Evolutionary conservation across 768 basidiomycete species (phyloP).

Genomic region (Panellus pusillus): DNA sequence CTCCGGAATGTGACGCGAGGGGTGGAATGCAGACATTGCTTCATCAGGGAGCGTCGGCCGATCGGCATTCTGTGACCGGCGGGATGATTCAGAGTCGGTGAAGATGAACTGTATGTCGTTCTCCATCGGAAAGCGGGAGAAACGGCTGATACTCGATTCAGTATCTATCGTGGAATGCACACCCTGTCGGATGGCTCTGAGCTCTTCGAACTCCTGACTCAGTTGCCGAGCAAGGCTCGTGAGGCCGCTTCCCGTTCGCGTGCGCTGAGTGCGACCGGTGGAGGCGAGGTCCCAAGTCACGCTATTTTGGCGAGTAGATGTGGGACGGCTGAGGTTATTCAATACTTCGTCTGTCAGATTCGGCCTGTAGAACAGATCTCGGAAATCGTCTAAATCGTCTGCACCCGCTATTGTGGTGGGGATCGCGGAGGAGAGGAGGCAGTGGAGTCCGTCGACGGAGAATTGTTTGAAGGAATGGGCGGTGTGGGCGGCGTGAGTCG

Average conservation of each 20-base stretch:
- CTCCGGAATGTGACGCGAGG: slow-evolving; percentile 45
- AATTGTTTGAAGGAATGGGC: slow-evolving; percentile 23
- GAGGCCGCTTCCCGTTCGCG: slow-evolving; percentile 43
- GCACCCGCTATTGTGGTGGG: slow-evolving; percentile 54
- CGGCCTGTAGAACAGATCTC: slow-evolving; percentile 71
- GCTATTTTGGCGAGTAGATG: slow-evolving; percentile 20
- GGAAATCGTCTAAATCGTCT: slow-evolving; percentile 73
- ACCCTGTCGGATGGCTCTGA: slow-evolving; percentile 33
- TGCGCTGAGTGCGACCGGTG: slow-evolving; percentile 25
- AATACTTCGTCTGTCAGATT: slow-evolving; percentile 23
- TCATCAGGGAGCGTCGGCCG: slow-evolving; percentile 24
- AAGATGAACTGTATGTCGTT: slow-evolving; percentile 19
- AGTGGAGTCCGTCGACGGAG: slow-evolving; percentile 25
- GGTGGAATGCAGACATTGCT: slow-evolving; percentile 37
- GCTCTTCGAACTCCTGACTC: slow-evolving; percentile 48
- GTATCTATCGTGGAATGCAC: slow-evolving; percentile 29
- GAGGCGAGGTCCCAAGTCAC: slow-evolving; percentile 37
- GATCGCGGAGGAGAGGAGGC: slow-evolving; percentile 42
- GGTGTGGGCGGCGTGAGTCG: slow-evolving; percentile 18
- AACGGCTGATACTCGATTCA: slow-evolving; percentile 22
- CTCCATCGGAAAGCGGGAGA: slow-evolving; percentile 18
- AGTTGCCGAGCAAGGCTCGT: slow-evolving; percentile 52
- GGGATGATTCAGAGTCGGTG: slow-evolving; percentile 25
- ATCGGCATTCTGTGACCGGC: slow-evolving; percentile 1
- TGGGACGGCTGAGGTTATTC: slow-evolving; percentile 30